These are phyloP conservation scores for Gossypium turneri DNA, from an alignment of 345 rosid genomes.

Conservation along the genomic window DNA sequence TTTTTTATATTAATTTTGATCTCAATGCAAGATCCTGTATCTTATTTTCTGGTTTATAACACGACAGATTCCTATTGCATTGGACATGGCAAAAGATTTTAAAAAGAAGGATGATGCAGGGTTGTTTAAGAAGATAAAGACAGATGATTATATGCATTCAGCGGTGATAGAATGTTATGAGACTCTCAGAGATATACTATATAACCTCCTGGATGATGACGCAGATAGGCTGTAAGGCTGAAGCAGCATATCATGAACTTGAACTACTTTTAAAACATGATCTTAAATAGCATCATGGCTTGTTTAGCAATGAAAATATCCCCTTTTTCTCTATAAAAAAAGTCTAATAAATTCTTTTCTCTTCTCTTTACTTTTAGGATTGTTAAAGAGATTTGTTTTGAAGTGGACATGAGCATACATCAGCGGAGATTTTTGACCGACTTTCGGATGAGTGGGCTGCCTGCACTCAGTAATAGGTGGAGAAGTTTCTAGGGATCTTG, in stretches of 20 bases:
- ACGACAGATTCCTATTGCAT: constrained; percentile 86
- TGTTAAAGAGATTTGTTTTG: constrained; percentile 47
- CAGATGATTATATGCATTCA: constrained; percentile 66
- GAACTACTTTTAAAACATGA: background rate
- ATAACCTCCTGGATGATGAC: constrained; percentile 60
- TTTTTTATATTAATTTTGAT: constrained; percentile 19
- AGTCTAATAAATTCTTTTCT: constrained; percentile 12
- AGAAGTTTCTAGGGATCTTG: constrained; percentile 68
- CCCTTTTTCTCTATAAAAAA: background rate
- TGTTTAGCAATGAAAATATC: background rate
- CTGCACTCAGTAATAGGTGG: constrained; percentile 64
- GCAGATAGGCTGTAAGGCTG: constrained; percentile 56
- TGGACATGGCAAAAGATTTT: constrained; percentile 98
- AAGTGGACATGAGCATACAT: constrained; percentile 47
- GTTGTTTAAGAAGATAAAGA: constrained; percentile 66
- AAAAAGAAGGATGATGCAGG: constrained; percentile 65
- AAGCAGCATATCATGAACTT: constrained; percentile 12
- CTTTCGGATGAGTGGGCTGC: constrained; percentile 73
- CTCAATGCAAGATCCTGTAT: constrained; percentile 16
- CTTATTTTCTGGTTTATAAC: constrained; percentile 22
- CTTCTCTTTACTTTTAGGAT: constrained; percentile 39
- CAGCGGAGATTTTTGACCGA: constrained; percentile 44
- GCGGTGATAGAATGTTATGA: constrained; percentile 86
- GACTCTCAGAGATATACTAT: constrained; percentile 55
- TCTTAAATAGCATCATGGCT: background rate